Conservation (phyloP, 169 alveolate species). For the Plasmodium yoelii region DNA sequence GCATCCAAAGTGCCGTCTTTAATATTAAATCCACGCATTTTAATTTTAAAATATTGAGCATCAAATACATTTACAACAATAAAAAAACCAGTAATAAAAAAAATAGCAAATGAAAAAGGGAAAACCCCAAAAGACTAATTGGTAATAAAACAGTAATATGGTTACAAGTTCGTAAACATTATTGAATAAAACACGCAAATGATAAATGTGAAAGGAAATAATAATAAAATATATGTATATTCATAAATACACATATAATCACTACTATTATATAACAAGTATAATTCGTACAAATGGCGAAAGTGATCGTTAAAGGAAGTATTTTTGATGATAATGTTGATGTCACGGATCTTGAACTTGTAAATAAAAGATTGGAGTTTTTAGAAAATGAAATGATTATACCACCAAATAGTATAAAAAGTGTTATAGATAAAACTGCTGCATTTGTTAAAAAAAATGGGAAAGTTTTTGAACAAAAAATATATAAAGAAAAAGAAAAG, state of each 20-base stretch:
- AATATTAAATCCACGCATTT: too few species aligned
- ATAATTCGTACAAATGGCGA: slow-evolving; percentile 35
- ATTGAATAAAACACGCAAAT: background rate
- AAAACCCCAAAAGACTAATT: too few species aligned
- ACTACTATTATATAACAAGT: background rate
- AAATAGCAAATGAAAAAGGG: too few species aligned
- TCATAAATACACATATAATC: background rate
- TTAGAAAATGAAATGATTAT: slow-evolving; percentile 82
- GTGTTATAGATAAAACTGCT: slow-evolving; percentile 93
- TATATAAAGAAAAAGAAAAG: slow-evolving; percentile 85
- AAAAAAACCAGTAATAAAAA: too few species aligned
- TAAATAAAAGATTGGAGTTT: slow-evolving; percentile 37
- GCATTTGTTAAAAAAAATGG: slow-evolving; percentile 94
- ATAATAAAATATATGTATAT: background rate
- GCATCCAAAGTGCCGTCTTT: background rate
- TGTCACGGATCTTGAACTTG: slow-evolving; percentile 28
- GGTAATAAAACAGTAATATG: too few species aligned
- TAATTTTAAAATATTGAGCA: too few species aligned
- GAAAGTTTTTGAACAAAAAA: slow-evolving; percentile 89
- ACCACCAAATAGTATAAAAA: slow-evolving; percentile 91
- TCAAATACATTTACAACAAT: too few species aligned
- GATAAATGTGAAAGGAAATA: background rate
- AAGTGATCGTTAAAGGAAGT: slow-evolving; percentile 45
- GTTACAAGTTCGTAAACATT: background rate
- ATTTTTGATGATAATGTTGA: slow-evolving; percentile 66